Evolutionary conservation across 73 alveolate species (phyloP).

Genomic region (Blepharisma japonicum): DNA sequence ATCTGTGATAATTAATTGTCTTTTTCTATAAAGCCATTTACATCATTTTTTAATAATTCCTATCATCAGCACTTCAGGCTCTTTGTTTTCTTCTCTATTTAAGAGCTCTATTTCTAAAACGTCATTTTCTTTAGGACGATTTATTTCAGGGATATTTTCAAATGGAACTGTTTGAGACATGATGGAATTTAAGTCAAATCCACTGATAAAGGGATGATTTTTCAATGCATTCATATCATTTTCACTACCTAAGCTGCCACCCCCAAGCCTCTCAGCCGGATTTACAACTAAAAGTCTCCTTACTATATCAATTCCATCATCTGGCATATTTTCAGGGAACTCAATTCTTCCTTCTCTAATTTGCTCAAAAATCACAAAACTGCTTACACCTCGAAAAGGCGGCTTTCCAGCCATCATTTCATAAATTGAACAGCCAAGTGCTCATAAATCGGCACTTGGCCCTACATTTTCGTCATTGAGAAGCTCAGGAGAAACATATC

Average conservation of each 20-base stretch:
- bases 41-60: not conserved
- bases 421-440: slow-evolving; percentile 44
- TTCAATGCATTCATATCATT: slow-evolving; percentile 15
- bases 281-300: slow-evolving; percentile 50
- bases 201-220: not conserved
- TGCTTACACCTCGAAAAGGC: slow-evolving; percentile 46
- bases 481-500: slow-evolving; percentile 55
- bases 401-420: slow-evolving; percentile 48
- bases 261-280: slow-evolving; percentile 70
- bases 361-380: slow-evolving; percentile 69
- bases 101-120: slow-evolving; percentile 7
- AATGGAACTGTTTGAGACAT: not conserved
- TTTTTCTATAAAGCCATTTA: slow-evolving; percentile 26
- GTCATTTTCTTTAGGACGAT: not conserved
- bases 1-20: slow-evolving; percentile 14
- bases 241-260: slow-evolving; percentile 69
- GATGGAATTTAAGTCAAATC: not conserved
- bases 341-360: slow-evolving; percentile 52
- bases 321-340: slow-evolving; percentile 62
- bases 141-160: not conserved
- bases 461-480: slow-evolving; percentile 37
- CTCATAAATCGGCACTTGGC: slow-evolving; percentile 48
- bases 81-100: not conserved
- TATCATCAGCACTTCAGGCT: not conserved
- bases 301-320: slow-evolving; percentile 79